phyloP scores from a whole-genome alignment of 768 basidiomycete genomes.

The Psilocybe cubensis region DNA sequence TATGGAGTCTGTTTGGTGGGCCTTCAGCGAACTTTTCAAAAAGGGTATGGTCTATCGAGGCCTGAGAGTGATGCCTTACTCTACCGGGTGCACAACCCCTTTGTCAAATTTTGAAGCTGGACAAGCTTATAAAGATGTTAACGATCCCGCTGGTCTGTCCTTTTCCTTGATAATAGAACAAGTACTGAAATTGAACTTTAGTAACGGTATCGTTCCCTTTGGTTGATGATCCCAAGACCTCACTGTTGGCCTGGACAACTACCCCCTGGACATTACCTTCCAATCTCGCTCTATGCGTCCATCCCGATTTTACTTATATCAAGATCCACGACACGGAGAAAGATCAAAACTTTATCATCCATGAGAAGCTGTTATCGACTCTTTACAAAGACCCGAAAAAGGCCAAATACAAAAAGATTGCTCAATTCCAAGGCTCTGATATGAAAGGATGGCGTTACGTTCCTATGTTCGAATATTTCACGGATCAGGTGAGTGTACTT shows the following conservation, averaged over 20 bases:
- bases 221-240: constrained; percentile 89
- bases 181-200: constrained; percentile 26
- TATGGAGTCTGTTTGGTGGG: constrained; percentile 99
- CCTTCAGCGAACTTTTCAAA: constrained; percentile 91
- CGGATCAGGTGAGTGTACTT: constrained; percentile 68
- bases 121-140: constrained; percentile 88
- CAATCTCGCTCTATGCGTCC: constrained; percentile 93
- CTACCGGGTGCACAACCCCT: constrained; percentile 94
- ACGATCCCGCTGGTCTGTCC: constrained; percentile 83
- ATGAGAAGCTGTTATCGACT: constrained; percentile 83
- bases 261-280: constrained; percentile 99
- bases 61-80: constrained; percentile 96
- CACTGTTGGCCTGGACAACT: constrained; percentile 96
- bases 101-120: constrained; percentile 98
- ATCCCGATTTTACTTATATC: constrained; percentile 95
- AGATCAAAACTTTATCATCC: constrained; percentile 88
- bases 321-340: constrained; percentile 93
- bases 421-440: constrained; percentile 85
- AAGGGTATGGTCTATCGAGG: constrained; percentile 94
- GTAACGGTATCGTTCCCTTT: constrained; percentile 94
- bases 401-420: constrained; percentile 92
- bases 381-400: constrained; percentile 98
- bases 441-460: constrained; percentile 97
- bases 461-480: constrained; percentile 96
- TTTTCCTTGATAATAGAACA: neutral